Evolutionary conservation across 352 stramenopile species (phyloP), one percentile per base, ranked within the genome.

Genomic region (Globisporangium radiosum): DNA sequence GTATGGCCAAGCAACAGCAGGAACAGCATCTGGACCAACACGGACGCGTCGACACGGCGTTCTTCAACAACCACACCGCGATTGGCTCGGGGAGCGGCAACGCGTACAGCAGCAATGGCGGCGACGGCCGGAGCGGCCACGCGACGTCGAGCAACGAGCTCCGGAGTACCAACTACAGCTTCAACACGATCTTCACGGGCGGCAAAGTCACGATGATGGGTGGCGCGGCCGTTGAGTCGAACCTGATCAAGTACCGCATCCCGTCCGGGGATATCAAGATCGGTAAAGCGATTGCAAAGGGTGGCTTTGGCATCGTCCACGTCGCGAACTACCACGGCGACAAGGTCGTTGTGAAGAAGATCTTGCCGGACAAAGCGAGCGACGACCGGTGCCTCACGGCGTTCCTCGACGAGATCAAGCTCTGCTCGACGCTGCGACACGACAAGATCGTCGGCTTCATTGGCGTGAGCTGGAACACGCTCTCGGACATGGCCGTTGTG

Each of bases 321-420:
- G 59, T 93, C 36, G 84, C 81, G 0, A 73, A 59, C 8, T 88
- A 90, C 62, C 72, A 88, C 48, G 62, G 59, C 25, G 72, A 81
- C 11, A 52, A 76, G 1, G 75, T 94, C 7, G 82, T 90, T 14
- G 73, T 94, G 17, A 94, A 94, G 68, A 90, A 91, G 60, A 89
- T 91, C 56, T 56, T 94, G 15, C 85, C 85, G 0, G 85, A 94
- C 50, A 91, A 90, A 60, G 81, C 84, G 49, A 83, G 68, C 7
- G 84, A 94, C 55, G 79, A 92, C 55, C 72, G 73, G 9, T 84
- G 70, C 57, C 65, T 94, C 13, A 71, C 70, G 25, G 77, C 72
- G 1, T 94, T 94, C 54, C 71, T 92, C 52, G 81, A 89, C 10
- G 85, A 94, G 66, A 93, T 93, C 60, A 88, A 90, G 69, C 78